Percentiles rank a stretch among this genome's conserved stretches.
phyloP scores from a whole-genome alignment of 2,329 filamentous ascomycete species.

The Trichoderma pleuroti region DNA sequence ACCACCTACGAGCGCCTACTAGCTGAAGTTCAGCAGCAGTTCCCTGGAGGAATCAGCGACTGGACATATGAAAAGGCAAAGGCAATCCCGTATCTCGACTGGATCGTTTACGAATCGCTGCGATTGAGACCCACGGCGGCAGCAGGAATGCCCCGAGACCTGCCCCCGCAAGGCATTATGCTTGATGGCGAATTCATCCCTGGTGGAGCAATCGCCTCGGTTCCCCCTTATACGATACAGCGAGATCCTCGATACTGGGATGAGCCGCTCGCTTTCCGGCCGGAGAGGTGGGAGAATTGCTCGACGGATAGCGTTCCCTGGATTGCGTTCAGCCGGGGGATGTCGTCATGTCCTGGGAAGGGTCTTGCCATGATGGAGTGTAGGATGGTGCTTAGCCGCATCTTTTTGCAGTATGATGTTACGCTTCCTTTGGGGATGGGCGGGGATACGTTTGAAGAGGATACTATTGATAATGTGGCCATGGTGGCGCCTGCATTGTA shows the following conservation, averaged over 20 bases:
- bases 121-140: constrained; percentile 38
- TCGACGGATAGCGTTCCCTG: not conserved
- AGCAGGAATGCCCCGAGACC: constrained; percentile 33
- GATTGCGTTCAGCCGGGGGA: constrained; percentile 22
- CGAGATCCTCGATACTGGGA: constrained; percentile 23
- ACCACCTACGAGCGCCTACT: not conserved
- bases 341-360: constrained; percentile 36
- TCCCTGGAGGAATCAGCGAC: constrained; percentile 6
- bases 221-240: constrained; percentile 20
- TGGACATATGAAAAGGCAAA: constrained; percentile 19
- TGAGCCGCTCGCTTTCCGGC: constrained; percentile 29
- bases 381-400: not conserved
- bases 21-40: not conserved
- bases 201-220: constrained; percentile 34
- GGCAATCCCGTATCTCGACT: constrained; percentile 28
- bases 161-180: constrained; percentile 35
- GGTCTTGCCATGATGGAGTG: constrained; percentile 35
- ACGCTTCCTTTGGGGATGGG: constrained; percentile 23
- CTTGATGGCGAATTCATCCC: constrained; percentile 34
- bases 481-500: constrained; percentile 29
- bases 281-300: constrained; percentile 32
- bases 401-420: constrained; percentile 20
- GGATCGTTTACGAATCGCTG: constrained; percentile 39
- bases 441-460: not conserved
- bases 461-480: not conserved